phyloP scores from a whole-genome alignment of 441 rosid genomes.

The Syzygium malaccense region DNA sequence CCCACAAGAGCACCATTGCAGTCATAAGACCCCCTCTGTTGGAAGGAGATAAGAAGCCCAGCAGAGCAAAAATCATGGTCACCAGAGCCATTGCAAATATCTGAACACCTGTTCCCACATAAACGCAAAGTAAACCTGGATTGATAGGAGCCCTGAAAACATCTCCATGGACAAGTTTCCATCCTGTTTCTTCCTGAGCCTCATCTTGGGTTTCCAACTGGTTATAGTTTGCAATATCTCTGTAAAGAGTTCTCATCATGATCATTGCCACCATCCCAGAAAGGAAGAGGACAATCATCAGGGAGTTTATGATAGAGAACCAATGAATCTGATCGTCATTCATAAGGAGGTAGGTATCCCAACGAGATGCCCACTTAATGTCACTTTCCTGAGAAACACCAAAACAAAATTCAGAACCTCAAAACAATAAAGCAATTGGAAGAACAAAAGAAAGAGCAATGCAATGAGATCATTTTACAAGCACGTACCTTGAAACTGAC shows the following conservation, averaged over 20 bases:
- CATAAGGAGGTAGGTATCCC: slow-evolving; percentile 97
- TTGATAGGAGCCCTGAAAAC: slow-evolving; percentile 81
- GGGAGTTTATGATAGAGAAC: slow-evolving; percentile 92
- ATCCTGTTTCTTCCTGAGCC: slow-evolving; percentile 96
- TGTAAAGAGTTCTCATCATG: slow-evolving; percentile 92
- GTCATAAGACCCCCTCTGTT: slow-evolving; percentile 98
- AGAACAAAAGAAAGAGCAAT: not conserved
- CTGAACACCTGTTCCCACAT: slow-evolving; percentile 92
- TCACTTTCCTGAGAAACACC: slow-evolving; percentile 57
- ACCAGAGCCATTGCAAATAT: slow-evolving; percentile 87
- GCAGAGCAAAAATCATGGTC: slow-evolving; percentile 92
- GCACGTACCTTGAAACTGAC: slow-evolving; percentile 64
- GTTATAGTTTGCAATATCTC: slow-evolving; percentile 87
- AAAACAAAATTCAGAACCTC: not conserved
- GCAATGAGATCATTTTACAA: not conserved
- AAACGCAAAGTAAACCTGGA: slow-evolving; percentile 75
- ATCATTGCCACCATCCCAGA: slow-evolving; percentile 99
- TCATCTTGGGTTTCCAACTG: slow-evolving; percentile 96
- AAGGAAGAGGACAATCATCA: slow-evolving; percentile 92
- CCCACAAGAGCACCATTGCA: slow-evolving; percentile 98
- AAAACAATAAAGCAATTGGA: not conserved
- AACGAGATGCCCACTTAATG: slow-evolving; percentile 98
- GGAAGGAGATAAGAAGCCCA: slow-evolving; percentile 92
- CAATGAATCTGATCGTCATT: slow-evolving; percentile 97
- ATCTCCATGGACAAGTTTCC: slow-evolving; percentile 98